phyloP scores from a whole-genome alignment of 352 stramenopile species.

The Phytophthora rubi region DNA sequence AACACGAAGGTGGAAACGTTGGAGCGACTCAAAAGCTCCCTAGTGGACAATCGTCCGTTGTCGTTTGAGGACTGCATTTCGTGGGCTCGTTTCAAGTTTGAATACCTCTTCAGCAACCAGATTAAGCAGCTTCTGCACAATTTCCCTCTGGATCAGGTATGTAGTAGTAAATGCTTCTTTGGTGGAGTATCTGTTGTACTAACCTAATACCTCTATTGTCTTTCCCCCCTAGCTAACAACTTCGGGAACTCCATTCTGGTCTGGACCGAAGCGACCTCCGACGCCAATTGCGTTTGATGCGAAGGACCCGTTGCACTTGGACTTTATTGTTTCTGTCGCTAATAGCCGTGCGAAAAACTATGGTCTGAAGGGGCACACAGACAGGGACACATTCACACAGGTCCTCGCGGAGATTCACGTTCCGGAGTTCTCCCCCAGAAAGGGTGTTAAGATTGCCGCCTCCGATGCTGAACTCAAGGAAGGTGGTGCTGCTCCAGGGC shows the following conservation, averaged over 20 bases:
- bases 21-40: slow-evolving; percentile 90
- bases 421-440: slow-evolving; percentile 92
- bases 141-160: slow-evolving; percentile 96
- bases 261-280: slow-evolving; percentile 96
- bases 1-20: slow-evolving; percentile 98
- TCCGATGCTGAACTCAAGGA: slow-evolving; percentile 98
- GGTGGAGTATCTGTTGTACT: background rate
- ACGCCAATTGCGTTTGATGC: slow-evolving; percentile 94
- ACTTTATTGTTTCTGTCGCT: slow-evolving; percentile 96
- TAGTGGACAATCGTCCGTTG: slow-evolving; percentile 92
- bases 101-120: slow-evolving; percentile 98
- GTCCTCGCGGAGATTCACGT: slow-evolving; percentile 91
- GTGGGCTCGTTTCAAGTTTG: slow-evolving; percentile 98
- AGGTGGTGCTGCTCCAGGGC: slow-evolving; percentile 31
- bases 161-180: background rate
- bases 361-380: slow-evolving; percentile 81
- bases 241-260: slow-evolving; percentile 98
- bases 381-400: slow-evolving; percentile 71
- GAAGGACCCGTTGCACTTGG: slow-evolving; percentile 92
- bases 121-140: slow-evolving; percentile 99
- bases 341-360: slow-evolving; percentile 96
- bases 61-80: slow-evolving; percentile 97
- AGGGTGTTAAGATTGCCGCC: slow-evolving; percentile 98
- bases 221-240: slow-evolving; percentile 82
- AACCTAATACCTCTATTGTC: slow-evolving; percentile 2